Base-by-base conservation (phyloP, 352 stramenopile genomes). In the Pythium phragmiticola region DNA sequence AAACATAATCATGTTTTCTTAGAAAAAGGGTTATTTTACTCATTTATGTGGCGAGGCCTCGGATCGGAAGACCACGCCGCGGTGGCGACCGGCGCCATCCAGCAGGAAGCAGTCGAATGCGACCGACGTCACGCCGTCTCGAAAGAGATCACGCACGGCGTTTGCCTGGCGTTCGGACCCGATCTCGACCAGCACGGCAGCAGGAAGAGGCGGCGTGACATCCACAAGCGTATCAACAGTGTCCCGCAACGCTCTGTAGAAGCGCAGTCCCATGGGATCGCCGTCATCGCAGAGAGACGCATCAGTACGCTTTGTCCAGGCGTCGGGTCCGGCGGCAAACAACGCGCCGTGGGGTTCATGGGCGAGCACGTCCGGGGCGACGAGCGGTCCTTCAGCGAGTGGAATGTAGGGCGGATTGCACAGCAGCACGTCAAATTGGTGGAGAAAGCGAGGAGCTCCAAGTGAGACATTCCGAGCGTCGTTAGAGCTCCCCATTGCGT, bases 371-470 rank as follows among this genome's bases (percentile, higher is more conserved):
- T 90, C 80, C 3, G 61, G 36, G 6, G 72, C 81, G 3, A 94
- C 70, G n/a, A 90, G 73, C 42, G 74, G 49, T 4, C 87, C 56
- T 47, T 92, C 82, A 7, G 30, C 65, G 21, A 64, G 61, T 0
- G 85, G 79, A 51, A 92, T 94, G 56, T 92, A 90, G 34, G 84
- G 84, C 9, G 85, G 85, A 36, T 90, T 90, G 65, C 82, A 82
- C 45, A 93, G 53, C 43, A 95, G 69, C 12, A 88, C 78, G 55
- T 92, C 83, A 50, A 94, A 88, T 2, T 65, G 45, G 33, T 70
- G 75, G 37, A 65, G 73, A 26, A 89, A 59, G 9, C 17, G 39
- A 30, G 0, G 6, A 7, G 60, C 48, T 5, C 4, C 1, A 0
- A 26, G 16, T 33, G 37, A 26, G 26, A n/a, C 21, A 5, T 11